Evolutionary conservation across 345 rosid genomes (phyloP), one percentile per base, ranked within the genome.

Genomic region (Aquilaria sinensis): DNA sequence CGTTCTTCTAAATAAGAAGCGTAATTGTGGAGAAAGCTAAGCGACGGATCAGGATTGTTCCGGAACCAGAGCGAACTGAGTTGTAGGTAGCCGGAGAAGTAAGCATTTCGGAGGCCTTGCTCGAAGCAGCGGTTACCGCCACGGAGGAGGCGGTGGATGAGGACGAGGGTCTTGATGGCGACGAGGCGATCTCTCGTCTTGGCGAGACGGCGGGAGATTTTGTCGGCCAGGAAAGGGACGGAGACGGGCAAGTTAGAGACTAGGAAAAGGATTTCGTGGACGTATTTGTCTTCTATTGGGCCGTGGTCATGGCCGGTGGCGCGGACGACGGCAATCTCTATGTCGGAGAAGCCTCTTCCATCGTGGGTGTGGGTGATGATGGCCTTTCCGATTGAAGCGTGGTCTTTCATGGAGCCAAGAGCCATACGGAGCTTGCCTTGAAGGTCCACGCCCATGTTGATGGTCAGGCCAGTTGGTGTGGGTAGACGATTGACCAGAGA

Each of bases 231-330:
- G 65, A 87, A 90, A 66, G 85, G 83, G 76, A 83, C 67, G 23
- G 95, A 83, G 4, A 77, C 88, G 0, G 84, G 79, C 49, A 83
- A 74, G 72, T 85, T 81, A 0, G 97, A 83, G 63, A 81, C 97
- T 29, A 85, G 77, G 78, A 87, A 90, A 67, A 90, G 90, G 78
- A 90, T 90, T 78, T 85, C 87, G 64, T 82, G 95, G 86, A 84
- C 77, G 73, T 82, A 69, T 67, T 81, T 75, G 83, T 87, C 96
- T 41, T 84, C 85, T 30, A 85, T 72, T 64, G 88, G 88, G 56
- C 67, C 67, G 56, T 71, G 51, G 62, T 84, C 82, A 57, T 90
- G 96, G 56, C 81, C 74, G 3, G 97, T 87, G 33, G 97, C 97
- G 11, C 97, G 86, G 32, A 90, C 72, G 53, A 90, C 87, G 0